Percentiles rank a stretch among this genome's conserved stretches.
Evolutionary conservation across 2,329 filamentous ascomycete genomes (phyloP).

Genomic region (Coniochaeta ligniaria): DNA sequence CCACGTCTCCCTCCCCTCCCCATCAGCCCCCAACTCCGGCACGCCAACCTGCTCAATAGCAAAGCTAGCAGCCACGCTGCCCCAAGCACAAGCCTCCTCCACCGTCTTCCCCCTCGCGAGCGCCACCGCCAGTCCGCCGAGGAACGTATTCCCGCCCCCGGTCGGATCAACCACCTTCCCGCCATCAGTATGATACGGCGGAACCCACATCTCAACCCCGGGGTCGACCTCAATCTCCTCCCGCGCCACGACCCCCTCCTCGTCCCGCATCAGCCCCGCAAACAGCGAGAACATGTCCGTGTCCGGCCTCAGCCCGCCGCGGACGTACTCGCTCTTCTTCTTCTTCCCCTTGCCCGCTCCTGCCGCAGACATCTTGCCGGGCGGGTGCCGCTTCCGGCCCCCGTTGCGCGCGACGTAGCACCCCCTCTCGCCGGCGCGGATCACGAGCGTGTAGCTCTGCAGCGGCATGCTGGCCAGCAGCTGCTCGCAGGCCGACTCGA

Average conservation of each 20-base stretch:
- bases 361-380: slow-evolving; percentile 6
- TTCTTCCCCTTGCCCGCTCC: slow-evolving; percentile 7
- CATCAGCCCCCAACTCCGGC: slow-evolving; percentile 47
- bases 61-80: slow-evolving; percentile 78
- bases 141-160: slow-evolving; percentile 86
- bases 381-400: slow-evolving; percentile 34
- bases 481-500: slow-evolving; percentile 56
- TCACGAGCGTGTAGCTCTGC: slow-evolving; percentile 57
- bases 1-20: slow-evolving; percentile 48
- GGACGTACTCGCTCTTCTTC: slow-evolving; percentile 20
- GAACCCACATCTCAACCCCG: slow-evolving; percentile 19
- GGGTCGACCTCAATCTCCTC: slow-evolving; percentile 57
- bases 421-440: slow-evolving; percentile 65
- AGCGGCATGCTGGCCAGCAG: slow-evolving; percentile 58
- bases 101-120: slow-evolving; percentile 52
- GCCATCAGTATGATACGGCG: slow-evolving; percentile 10
- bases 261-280: slow-evolving; percentile 47
- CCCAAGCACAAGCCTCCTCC: slow-evolving; percentile 70
- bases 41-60: slow-evolving; percentile 92
- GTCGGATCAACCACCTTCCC: slow-evolving; percentile 78
- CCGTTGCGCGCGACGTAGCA: slow-evolving; percentile 58
- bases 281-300: slow-evolving; percentile 58
- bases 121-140: slow-evolving; percentile 53
- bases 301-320: slow-evolving; percentile 49
- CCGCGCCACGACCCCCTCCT: slow-evolving; percentile 43